Conservation (phyloP, 2,329 filamentous ascomycete genomes). For the Arthrobotrys conoides region DNA sequence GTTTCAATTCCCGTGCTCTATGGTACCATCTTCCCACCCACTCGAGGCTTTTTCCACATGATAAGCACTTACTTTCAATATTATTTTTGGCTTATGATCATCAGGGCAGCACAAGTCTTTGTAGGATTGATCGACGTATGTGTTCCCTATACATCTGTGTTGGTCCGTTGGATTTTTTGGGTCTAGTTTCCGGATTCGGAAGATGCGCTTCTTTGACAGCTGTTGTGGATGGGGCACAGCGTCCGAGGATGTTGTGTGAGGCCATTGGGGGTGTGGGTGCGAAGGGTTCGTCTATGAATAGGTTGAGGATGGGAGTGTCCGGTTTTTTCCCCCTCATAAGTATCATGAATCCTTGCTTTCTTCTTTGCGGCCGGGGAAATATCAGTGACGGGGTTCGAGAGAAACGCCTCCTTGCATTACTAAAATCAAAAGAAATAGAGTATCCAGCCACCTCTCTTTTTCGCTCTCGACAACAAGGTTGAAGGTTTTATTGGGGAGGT, state of each 20-base stretch:
- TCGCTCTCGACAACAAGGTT: background rate
- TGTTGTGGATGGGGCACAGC: conserved; percentile 5
- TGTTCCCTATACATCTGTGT: background rate
- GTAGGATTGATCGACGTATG: background rate
- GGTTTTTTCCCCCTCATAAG: background rate
- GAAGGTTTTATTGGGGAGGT: background rate
- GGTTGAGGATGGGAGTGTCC: background rate
- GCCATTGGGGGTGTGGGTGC: background rate
- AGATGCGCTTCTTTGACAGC: conserved; percentile 5
- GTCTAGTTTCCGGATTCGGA: conserved; percentile 10
- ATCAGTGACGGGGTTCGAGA: background rate
- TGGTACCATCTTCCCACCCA: too few relatives aligned
- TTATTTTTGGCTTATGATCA: conserved; percentile 8
- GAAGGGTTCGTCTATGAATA: background rate
- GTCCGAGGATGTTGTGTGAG: background rate
- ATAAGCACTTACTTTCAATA: background rate
- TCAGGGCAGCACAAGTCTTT: background rate
- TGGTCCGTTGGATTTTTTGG: conserved; percentile 30
- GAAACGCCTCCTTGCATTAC: conserved; percentile 28
- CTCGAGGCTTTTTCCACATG: background rate
- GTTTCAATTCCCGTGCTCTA: too few relatives aligned
- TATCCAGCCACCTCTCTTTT: conserved; percentile 19
- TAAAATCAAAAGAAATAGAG: conserved; percentile 5
- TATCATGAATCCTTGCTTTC: conserved; percentile 14
- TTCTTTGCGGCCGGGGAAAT: conserved; percentile 2